Evolutionary conservation across 495 filamentous ascomycete genomes (phyloP), one percentile per base, ranked within the genome.

Genomic region (Beverwykella pulmonaria): DNA sequence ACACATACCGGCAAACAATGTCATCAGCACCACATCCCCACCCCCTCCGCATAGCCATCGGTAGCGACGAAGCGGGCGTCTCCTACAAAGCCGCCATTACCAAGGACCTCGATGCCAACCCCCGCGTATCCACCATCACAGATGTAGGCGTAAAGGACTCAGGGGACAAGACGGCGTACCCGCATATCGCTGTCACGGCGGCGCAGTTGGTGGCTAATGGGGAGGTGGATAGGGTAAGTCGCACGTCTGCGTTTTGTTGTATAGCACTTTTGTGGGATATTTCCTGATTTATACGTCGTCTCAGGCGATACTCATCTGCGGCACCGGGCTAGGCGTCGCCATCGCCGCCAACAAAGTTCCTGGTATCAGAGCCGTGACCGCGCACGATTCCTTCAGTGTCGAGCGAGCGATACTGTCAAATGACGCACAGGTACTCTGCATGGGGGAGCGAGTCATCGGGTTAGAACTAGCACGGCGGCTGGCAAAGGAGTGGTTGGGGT

Each of bases 281-380:
- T n/a, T n/a, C n/a, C n/a, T n/a, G n/a, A n/a, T n/a, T n/a, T n/a
- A n/a, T n/a, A n/a, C 22, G 86, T 93, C 64, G 81, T 80, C 23
- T 80, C 82, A 27, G 90, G 91, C 71, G 80, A 82, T 95, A 47
- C 83, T 93, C 71, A 92, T 95, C 80, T 95, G 91, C 79, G 91
- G 91, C 12, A 95, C 91, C 4, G 91, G 91, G 1, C 82, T 95
- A 27, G 91, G 91, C 4, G 91, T 95, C 10, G 91, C 91, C 65
- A 95, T 95, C 75, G 78, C 84, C 23, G 91, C 91, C 73, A 95
- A 95, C 81, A 93, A 93, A 76, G 89, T 93, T 59, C 89, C 87
- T 58, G 91, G 91, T 19, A 87, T 95, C 67, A 82, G 91, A 46
- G 91, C 91, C 20, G 91, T 95, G 34, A 95, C 91, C 32, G 91